These are phyloP conservation scores for Penicillium sp. DNA, from an alignment of 2,329 filamentous ascomycete genomes.

Conservation along the genomic window DNA sequence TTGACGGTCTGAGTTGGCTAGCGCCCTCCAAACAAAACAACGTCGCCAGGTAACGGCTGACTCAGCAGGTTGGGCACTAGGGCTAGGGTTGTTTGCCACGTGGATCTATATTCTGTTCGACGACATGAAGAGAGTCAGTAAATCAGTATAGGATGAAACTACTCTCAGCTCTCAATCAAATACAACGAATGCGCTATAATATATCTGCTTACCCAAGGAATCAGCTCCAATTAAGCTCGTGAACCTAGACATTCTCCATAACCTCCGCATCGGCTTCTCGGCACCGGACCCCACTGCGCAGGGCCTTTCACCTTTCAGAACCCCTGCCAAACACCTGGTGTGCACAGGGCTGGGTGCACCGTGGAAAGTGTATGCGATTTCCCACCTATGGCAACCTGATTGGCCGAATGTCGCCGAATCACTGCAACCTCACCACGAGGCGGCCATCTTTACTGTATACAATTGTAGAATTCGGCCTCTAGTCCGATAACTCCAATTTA, in stretches of 20 bases:
- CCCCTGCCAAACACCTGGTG: not conserved
- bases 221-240: not conserved
- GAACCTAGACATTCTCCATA: not conserved
- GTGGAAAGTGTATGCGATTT: not conserved
- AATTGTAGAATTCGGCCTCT: constrained; percentile 6
- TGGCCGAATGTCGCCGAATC: constrained; percentile 15
- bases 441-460: constrained; percentile 8
- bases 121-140: not conserved
- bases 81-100: constrained; percentile 19
- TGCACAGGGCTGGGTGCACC: not conserved
- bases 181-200: too few species aligned
- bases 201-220: too few species aligned
- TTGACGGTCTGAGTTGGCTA: constrained; percentile 13
- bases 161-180: too few species aligned
- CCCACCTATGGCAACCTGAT: constrained; percentile 2
- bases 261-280: constrained; percentile 22
- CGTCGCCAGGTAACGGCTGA: constrained; percentile 26
- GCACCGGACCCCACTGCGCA: constrained; percentile 17
- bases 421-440: not conserved
- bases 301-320: not conserved
- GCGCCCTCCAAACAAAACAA: constrained; percentile 26
- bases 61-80: constrained; percentile 5
- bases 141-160: too few species aligned
- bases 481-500: constrained; percentile 15
- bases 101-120: not conserved